Evolutionary conservation across 2,329 filamentous ascomycete species (phyloP).

Genomic region (Aphanocladium album): DNA sequence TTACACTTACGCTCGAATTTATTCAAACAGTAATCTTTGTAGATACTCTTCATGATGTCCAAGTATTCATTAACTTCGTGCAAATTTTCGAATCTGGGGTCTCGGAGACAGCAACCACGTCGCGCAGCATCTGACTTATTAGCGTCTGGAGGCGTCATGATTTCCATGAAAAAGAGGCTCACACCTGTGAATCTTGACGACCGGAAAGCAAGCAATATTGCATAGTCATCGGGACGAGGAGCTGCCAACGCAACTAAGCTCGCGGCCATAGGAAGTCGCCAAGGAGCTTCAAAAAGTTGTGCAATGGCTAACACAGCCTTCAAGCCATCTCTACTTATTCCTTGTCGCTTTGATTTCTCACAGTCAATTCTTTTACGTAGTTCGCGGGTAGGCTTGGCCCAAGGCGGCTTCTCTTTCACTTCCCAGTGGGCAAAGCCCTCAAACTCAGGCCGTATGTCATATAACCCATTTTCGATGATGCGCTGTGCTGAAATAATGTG

Average conservation of each 20-base stretch:
- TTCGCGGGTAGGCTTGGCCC: not conserved
- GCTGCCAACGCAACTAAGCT: not conserved
- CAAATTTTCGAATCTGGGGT: not conserved
- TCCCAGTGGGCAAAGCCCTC: not conserved
- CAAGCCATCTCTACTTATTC: not conserved
- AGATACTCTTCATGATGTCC: not conserved
- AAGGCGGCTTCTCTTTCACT: not conserved
- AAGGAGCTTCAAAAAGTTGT: not conserved
- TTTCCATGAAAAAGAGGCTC: not conserved
- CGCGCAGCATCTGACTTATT: not conserved
- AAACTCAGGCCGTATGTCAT: not conserved
- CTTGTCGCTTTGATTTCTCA: not conserved
- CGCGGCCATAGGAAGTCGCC: not conserved
- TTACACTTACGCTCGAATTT: too few species aligned
- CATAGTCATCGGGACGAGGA: not conserved
- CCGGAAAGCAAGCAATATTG: not conserved
- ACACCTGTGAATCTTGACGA: not conserved
- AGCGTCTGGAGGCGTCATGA: too few species aligned
- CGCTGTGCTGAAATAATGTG: not conserved
- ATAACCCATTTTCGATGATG: not conserved
- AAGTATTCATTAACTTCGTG: not conserved
- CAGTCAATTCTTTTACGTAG: not conserved
- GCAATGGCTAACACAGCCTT: not conserved
- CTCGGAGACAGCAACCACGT: too few species aligned
- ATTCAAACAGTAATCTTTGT: not conserved